Percentiles rank a stretch among this genome's conserved stretches.
Evolutionary conservation across 352 stramenopile species (phyloP).

Genomic region (Phytophthora citrophthora): DNA sequence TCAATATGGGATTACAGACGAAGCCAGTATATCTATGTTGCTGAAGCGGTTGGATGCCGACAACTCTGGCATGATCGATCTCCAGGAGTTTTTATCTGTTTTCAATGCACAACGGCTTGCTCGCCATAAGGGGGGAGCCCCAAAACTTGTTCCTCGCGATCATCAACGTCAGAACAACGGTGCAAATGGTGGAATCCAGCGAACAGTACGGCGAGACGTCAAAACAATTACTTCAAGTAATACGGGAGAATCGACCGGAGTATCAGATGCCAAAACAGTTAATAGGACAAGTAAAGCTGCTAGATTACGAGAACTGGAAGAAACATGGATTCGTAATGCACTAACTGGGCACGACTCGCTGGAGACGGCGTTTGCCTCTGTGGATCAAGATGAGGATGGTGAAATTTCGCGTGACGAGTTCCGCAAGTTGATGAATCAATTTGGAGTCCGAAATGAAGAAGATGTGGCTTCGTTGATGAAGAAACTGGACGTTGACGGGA

Average conservation of each 20-base stretch:
- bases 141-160: constrained; percentile 9
- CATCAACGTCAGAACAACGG: not conserved
- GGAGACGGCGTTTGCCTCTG: constrained; percentile 44
- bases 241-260: not conserved
- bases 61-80: constrained; percentile 52
- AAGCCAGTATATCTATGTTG: constrained; percentile 52
- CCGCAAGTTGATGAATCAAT: constrained; percentile 48
- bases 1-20: constrained; percentile 59
- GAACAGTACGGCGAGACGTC: not conserved
- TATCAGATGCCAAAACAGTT: not conserved
- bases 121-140: constrained; percentile 25
- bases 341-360: constrained; percentile 40
- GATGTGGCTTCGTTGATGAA: constrained; percentile 56
- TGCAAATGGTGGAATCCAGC: not conserved
- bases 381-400: constrained; percentile 52
- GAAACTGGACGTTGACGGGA: constrained; percentile 51
- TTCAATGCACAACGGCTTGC: constrained; percentile 49
- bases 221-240: not conserved
- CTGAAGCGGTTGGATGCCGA: constrained; percentile 55
- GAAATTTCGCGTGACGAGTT: constrained; percentile 59
- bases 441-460: constrained; percentile 48
- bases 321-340: constrained; percentile 58
- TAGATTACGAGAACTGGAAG: constrained; percentile 41
- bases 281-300: constrained; percentile 21
- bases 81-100: constrained; percentile 61